Evolutionary conservation across 202 grass and related monocot species (phyloP).

Genomic region (Panicum hallii): DNA sequence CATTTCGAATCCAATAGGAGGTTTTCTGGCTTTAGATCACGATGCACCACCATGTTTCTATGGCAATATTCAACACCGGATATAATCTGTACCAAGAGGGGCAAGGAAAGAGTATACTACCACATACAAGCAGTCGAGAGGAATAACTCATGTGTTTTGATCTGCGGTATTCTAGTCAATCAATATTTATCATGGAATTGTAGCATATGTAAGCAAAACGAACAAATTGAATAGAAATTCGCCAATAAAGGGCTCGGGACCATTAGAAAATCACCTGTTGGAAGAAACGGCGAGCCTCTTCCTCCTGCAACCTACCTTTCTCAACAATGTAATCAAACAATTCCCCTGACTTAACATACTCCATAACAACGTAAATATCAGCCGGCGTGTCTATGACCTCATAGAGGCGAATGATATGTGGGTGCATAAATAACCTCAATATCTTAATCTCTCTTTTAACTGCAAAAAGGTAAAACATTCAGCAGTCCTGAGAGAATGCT

Average conservation of each 20-base stretch:
- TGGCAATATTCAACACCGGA: constrained; percentile 98
- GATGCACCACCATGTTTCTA: constrained; percentile 96
- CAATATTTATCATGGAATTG: constrained; percentile 22
- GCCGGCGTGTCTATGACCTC: constrained; percentile 89
- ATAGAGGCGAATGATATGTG: constrained; percentile 96
- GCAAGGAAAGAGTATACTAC: not conserved
- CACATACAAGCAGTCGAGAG: not conserved
- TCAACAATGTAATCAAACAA: constrained; percentile 99
- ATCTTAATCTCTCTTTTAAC: constrained; percentile 98
- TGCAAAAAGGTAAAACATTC: constrained; percentile 48
- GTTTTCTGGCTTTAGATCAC: constrained; percentile 95
- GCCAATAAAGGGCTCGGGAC: not conserved
- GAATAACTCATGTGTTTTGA: constrained; percentile 4
- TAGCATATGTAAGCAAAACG: not conserved
- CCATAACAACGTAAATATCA: constrained; percentile 92
- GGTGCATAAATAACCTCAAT: constrained; percentile 96
- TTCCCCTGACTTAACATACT: constrained; percentile 95
- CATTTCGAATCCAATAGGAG: constrained; percentile 92
- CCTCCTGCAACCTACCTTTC: constrained; percentile 89
- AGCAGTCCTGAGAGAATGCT: constrained; percentile 25
- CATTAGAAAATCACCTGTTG: constrained; percentile 64
- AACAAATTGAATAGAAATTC: not conserved
- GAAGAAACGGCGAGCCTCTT: constrained; percentile 90
- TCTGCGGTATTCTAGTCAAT: constrained; percentile 6
- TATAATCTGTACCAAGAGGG: constrained; percentile 68